Evolutionary conservation across 495 filamentous ascomycete species (phyloP), one percentile per base, ranked within the genome.

Genomic region (Hyaloscypha hepaticicola): DNA sequence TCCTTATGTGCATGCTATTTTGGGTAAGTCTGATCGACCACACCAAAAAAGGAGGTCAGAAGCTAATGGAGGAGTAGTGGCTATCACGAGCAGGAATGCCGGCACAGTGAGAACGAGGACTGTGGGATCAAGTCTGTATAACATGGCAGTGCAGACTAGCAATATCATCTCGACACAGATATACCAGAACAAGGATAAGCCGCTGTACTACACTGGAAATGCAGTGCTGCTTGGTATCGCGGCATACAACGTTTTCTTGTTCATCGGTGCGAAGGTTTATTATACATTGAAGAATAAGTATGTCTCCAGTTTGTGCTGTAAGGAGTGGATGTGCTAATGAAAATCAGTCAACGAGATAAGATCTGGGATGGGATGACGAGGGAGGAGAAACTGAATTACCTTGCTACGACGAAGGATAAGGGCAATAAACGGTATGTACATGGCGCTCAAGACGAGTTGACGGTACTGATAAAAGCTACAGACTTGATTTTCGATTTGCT

Each of bases 101-200:
- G 88, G 88, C n/a, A 83, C 83, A 0, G 88, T 91, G 14, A 75
- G 87, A 1, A 90, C 88, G 0, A 72, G 89, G 3, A 85, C 88
- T 5, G 85, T 92, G 21, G 82, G 81, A 3, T 82, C 83, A 0
- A 81, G 81, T 0, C 66, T 90, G 16, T 93, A 93, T 72, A 92
- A 92, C 76, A 91, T 93, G 88, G 79, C 77, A 28, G 86, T 91
- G 5, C 88, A 92, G 70, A 77, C 80, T 0, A 80, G 81, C 28
- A 86, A 78, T 21, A 87, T 91, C 56, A 83, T 90, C 63, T 71
- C 72, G 2, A 60, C 50, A n/a, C 75, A 77, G 52, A 77, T 90
- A 61, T 92, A 91, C 67, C 82, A 82, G 19, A 33, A 50, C 24
- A 69, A 83, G 19, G 88, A 91, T 69, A 85, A 85, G 61, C 88